These are phyloP conservation scores for Thozetella sp. DNA, from an alignment of 495 filamentous ascomycete species.

Conservation along the genomic window DNA sequence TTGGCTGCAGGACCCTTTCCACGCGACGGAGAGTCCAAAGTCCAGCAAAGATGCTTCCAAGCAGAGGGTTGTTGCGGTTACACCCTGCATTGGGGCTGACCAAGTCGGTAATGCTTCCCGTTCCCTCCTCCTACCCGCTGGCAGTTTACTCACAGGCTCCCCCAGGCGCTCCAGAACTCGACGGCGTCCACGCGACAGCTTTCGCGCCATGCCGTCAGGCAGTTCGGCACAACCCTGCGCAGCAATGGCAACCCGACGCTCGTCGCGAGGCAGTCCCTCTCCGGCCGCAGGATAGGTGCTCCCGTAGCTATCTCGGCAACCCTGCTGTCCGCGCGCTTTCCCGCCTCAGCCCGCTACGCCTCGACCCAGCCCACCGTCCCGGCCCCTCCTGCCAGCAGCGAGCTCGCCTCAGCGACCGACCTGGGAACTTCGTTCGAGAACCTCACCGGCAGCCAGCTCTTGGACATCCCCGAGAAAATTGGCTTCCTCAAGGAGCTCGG, in stretches of 20 bases:
- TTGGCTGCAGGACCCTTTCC: not conserved
- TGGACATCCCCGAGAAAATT: constrained; percentile 66
- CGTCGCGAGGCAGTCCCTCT: constrained; percentile 3
- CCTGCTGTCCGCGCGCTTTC: constrained; percentile 12
- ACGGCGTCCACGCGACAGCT: constrained; percentile 15
- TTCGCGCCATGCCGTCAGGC: constrained; percentile 2
- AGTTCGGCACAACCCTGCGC: constrained; percentile 27
- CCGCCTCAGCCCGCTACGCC: constrained; percentile 24
- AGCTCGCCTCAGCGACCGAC: constrained; percentile 5
- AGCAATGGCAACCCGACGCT: constrained; percentile 4
- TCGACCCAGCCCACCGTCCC: constrained; percentile 24
- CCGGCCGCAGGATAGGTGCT: constrained; percentile 16
- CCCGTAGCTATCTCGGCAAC: constrained; percentile 10
- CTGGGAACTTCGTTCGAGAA: constrained; percentile 19
- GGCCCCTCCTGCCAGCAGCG: constrained; percentile 4
- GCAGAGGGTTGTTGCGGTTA: constrained; percentile 49
- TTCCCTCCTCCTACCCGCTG: not conserved
- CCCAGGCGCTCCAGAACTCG: constrained; percentile 13
- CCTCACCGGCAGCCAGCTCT: constrained; percentile 42
- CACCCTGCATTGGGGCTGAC: constrained; percentile 39
- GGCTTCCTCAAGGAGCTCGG: constrained; percentile 85
- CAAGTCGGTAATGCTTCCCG: constrained; percentile 19
- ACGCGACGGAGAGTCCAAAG: constrained; percentile 4
- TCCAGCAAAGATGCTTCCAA: constrained; percentile 50
- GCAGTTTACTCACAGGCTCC: not conserved